Evolutionary conservation across 106 monocot species (phyloP).

Genomic region (Agapanthus africanus): DNA sequence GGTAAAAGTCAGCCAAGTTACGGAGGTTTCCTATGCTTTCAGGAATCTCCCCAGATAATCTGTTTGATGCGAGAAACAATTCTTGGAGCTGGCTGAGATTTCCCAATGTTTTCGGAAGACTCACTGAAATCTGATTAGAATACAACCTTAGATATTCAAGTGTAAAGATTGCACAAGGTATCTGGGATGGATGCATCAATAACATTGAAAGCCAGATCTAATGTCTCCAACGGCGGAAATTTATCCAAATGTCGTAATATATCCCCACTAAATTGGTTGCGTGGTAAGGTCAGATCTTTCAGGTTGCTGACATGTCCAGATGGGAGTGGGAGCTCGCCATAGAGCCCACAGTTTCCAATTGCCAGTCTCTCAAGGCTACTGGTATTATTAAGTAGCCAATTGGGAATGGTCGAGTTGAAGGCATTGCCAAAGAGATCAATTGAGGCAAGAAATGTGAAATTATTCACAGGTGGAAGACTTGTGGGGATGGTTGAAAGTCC

Average conservation of each 20-base stretch:
- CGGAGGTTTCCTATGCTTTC: not conserved
- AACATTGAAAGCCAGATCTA: not conserved
- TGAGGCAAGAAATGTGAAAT: constrained; percentile 10
- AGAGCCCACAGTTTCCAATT: not conserved
- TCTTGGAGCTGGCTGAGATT: constrained; percentile 6
- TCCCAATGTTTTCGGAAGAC: constrained; percentile 21
- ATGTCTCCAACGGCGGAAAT: not conserved
- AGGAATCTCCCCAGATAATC: not conserved
- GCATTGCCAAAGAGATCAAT: not conserved
- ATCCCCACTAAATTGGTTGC: not conserved
- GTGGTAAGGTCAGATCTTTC: not conserved
- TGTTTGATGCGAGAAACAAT: not conserved
- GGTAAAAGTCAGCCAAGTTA: constrained; percentile 7
- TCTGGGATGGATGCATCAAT: not conserved
- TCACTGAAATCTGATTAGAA: not conserved
- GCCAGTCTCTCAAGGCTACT: not conserved
- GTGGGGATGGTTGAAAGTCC: not conserved
- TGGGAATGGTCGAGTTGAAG: not conserved
- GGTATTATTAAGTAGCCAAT: not conserved
- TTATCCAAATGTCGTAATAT: not conserved
- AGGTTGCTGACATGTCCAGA: not conserved
- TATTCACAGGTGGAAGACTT: not conserved
- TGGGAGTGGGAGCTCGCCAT: not conserved
- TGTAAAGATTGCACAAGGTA: not conserved
- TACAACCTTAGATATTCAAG: not conserved